Percentiles rank a stretch among this genome's conserved stretches.
phyloP scores from a whole-genome alignment of 495 filamentous ascomycete genomes.

The Aspergillus campestris region DNA sequence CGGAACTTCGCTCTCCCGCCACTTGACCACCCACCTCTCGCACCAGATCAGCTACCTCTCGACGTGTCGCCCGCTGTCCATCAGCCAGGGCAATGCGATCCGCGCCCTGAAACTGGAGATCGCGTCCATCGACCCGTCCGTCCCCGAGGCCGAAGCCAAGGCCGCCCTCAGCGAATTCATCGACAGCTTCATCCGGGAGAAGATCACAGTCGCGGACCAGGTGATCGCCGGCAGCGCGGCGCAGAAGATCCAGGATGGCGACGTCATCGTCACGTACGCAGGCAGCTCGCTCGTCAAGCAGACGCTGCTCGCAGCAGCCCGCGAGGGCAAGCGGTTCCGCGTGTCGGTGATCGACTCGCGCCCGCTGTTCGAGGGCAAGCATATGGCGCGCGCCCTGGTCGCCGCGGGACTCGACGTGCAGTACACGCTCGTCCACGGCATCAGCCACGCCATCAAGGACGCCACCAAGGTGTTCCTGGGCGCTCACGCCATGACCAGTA shows the following conservation, averaged over 20 bases:
- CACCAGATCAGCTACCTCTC: slow-evolving; percentile 92
- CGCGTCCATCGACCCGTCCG: slow-evolving; percentile 72
- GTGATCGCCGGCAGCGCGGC: slow-evolving; percentile 71
- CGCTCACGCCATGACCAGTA: slow-evolving; percentile 83
- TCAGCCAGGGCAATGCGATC: slow-evolving; percentile 93
- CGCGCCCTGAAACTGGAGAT: slow-evolving; percentile 87
- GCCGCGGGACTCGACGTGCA: slow-evolving; percentile 62
- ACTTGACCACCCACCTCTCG: slow-evolving; percentile 87
- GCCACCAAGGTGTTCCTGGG: slow-evolving; percentile 79
- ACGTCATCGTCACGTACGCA: slow-evolving; percentile 84
- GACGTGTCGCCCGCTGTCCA: slow-evolving; percentile 84
- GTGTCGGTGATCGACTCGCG: slow-evolving; percentile 81
- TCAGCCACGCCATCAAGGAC: slow-evolving; percentile 61
- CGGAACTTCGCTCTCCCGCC: slow-evolving; percentile 72
- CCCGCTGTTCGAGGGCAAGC: slow-evolving; percentile 72
- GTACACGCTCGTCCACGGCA: slow-evolving; percentile 70
- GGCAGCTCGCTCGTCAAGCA: slow-evolving; percentile 77
- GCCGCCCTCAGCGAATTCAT: slow-evolving; percentile 66
- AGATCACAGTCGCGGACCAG: slow-evolving; percentile 76
- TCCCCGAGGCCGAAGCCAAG: slow-evolving; percentile 72
- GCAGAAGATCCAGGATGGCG: slow-evolving; percentile 65
- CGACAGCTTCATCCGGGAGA: slow-evolving; percentile 82
- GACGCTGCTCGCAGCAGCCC: slow-evolving; percentile 63
- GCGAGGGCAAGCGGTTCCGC: slow-evolving; percentile 61
- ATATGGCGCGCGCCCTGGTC: slow-evolving; percentile 59